phyloP scores from a whole-genome alignment of 164 flowering plant genomes.

The Liriodendron chinense region DNA sequence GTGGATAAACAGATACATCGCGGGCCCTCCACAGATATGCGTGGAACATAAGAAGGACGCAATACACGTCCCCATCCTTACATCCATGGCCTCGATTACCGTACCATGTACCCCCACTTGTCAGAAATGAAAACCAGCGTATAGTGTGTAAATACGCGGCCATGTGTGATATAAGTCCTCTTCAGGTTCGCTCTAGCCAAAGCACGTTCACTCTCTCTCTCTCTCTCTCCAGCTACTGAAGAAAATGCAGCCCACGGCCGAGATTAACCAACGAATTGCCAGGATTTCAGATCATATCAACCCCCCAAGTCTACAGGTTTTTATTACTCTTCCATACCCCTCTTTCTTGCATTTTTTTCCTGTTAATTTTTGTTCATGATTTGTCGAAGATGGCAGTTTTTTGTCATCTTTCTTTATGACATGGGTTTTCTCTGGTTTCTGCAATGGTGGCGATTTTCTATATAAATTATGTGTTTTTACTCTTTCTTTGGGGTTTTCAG shows the following conservation, averaged over 20 bases:
- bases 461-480: background rate
- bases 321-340: background rate
- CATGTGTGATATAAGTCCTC: too few species aligned
- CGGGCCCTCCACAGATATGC: too few species aligned
- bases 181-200: too few species aligned
- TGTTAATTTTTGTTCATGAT: background rate
- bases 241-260: constrained; percentile 41
- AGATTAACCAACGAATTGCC: constrained; percentile 63
- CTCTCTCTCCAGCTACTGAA: background rate
- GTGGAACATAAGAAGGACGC: too few species aligned
- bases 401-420: background rate
- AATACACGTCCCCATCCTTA: too few species aligned
- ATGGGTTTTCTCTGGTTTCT: constrained; percentile 3
- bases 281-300: constrained; percentile 77
- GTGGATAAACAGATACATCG: too few species aligned
- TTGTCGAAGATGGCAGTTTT: background rate
- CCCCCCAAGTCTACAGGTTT: constrained; percentile 60
- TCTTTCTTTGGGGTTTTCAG: background rate
- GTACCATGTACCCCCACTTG: too few species aligned
- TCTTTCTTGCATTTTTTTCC: background rate
- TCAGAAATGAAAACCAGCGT: too few species aligned
- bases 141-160: too few species aligned
- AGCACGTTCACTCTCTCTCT: background rate
- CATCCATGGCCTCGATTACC: too few species aligned
- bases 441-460: background rate